Evolutionary conservation across 176 grass and related monocot species (phyloP), one percentile per base, ranked within the genome.

Genomic region (Calamus simplicifolius): DNA sequence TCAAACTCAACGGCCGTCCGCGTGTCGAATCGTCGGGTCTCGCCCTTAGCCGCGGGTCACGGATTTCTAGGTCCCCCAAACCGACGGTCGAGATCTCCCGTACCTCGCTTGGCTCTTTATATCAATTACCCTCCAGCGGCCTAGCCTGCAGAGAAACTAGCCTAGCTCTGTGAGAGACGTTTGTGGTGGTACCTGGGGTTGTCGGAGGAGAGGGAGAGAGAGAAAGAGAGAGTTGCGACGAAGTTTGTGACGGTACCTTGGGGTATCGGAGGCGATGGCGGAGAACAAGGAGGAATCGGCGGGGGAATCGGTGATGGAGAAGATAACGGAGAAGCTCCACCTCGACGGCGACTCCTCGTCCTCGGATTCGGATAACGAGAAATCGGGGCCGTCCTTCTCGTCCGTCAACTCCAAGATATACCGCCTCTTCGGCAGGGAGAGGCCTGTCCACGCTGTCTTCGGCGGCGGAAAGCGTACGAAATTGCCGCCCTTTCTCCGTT

Each of bases 281-380:
- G 90, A 95, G 58, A 73, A 83, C 54, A 85, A 89, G 81, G 89
- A 89, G 78, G 89, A 83, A 57, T 65, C 78, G 52, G 61, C 67
- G 69, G 5, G 18, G 66, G 80, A 82, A 72, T 85, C 79, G 18
- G 1, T 78, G 66, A 69, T 85, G 82, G 82, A 89, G 56, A 83
- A 95, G 81, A 79, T 94, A 60, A 75, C 77, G 14, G 81, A 77
- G 0, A 79, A 95, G 76, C 38, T 95, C 10, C 81, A 82, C 63
- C 71, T 64, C 57, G 74, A 70, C 60, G 81, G 55, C 1, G 83
- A 81, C 14, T 89, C 87, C 16, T 89, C 80, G 1, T 82, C 65
- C 4, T 89, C 89, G 10, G 89, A 95, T 69, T 85, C 81, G 58
- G 82, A 95, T 61, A 60, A 86, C 61, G 82, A 85, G 55, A 94